Evolutionary conservation across 2,329 filamentous ascomycete species (phyloP), one percentile per base, ranked within the genome.

Genomic region (Arthroderma sp.): DNA sequence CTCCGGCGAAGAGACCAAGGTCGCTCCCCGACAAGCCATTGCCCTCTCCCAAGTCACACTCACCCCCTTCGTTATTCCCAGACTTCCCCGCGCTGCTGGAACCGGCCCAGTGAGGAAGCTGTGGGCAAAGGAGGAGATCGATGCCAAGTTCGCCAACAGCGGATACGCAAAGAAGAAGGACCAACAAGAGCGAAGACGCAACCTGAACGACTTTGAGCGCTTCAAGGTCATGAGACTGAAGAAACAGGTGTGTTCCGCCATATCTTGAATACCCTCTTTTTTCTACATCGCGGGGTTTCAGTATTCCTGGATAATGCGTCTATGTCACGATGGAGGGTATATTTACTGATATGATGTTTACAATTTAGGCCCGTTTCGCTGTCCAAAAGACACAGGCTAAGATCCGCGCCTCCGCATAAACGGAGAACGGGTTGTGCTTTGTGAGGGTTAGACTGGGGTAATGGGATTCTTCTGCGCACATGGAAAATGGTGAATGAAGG

Each of bases 161-260:
- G 80, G 80, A 70, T 94, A 84, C 82, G 86, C 88, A 64, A 91
- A 98, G 86, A 88, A 86, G 79, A 80, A 84, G 66, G 80, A 80
- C 59, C 83, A 86, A 73, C 77, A 78, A 62, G 77, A 85, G 71
- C 83, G 86, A 75, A 84, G 91, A 77, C 83, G 83, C 75, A 79
- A 80, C 64, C 77, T 98, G 58, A 93, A 82, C 72, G 91, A 98
- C 79, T 98, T 98, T 68, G 91, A 98, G 78, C 83, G 91, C 71
- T 98, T 96, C 86, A 95, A 98, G 85, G 91, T 96, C 63, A 78
- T 96, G 80, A 83, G 89, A 72, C 78, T 96, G 74, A 93, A 89
- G 83, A 98, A 98, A 82, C 88, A 95, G 83, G 86, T 88, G 67
- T 58, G 77, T 74, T 45, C 15, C 15, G 34, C 27, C 29, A 3